Percentiles rank a stretch among this genome's conserved stretches.
These are phyloP conservation scores for Penicillium sp. DNA, from an alignment of 2,329 filamentous ascomycete species.

Conservation along the genomic window DNA sequence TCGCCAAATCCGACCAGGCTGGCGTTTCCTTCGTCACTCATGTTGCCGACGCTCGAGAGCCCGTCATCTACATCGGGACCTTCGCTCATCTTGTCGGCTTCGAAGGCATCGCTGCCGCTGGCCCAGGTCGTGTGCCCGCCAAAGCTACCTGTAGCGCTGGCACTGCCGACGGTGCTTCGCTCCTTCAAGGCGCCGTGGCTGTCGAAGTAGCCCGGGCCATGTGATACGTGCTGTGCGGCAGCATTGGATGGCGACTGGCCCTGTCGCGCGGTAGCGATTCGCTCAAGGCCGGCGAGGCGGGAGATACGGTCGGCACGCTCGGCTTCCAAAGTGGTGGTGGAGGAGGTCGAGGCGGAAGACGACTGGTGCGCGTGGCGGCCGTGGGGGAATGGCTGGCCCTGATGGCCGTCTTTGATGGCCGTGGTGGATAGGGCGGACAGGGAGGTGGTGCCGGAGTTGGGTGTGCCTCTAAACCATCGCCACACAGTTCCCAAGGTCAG, in stretches of 20 bases:
- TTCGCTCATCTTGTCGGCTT: conserved; percentile 57
- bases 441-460: conserved; percentile 87
- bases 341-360: conserved; percentile 57
- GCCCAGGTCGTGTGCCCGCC: conserved; percentile 69
- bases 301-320: conserved; percentile 95
- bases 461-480: conserved; percentile 67
- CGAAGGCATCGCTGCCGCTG: conserved; percentile 60
- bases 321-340: conserved; percentile 75
- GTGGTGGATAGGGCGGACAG: conserved; percentile 89
- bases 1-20: conserved; percentile 91
- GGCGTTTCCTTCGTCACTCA: conserved; percentile 80
- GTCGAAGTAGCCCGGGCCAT: conserved; percentile 74
- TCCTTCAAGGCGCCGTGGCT: conserved; percentile 70
- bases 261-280: conserved; percentile 70
- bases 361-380: conserved; percentile 53
- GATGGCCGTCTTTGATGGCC: conserved; percentile 94
- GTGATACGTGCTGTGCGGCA: conserved; percentile 38
- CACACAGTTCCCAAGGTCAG: conserved; percentile 15
- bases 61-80: conserved; percentile 66
- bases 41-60: conserved; percentile 67
- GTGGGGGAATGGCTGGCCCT: conserved; percentile 69
- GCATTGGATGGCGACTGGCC: conserved; percentile 20
- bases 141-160: conserved; percentile 74
- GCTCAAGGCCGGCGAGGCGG: conserved; percentile 85
- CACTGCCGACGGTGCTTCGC: conserved; percentile 85